Percentiles rank a stretch among this genome's conserved stretches.
Conservation (phyloP, 441 rosid species). For the Erodium trifolium region DNA sequence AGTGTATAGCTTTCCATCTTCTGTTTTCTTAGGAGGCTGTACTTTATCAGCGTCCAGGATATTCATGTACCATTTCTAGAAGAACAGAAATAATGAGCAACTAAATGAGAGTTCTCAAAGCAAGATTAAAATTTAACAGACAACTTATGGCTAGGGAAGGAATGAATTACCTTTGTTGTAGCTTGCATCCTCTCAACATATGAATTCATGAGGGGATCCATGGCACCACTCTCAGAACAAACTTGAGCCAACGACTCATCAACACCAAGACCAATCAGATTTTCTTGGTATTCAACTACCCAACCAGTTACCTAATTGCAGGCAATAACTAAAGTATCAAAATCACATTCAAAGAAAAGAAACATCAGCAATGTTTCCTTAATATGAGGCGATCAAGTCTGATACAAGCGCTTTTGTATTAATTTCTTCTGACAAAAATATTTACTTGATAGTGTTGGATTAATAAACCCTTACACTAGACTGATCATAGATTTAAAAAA, state of each 20-base stretch:
- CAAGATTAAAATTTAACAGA: conserved; percentile 6
- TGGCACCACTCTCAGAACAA: conserved; percentile 98
- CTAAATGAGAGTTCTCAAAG: conserved; percentile 13
- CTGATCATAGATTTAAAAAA: not conserved
- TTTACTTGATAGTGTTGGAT: not conserved
- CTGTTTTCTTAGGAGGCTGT: conserved; percentile 95
- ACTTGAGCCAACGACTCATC: conserved; percentile 98
- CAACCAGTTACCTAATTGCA: conserved; percentile 84
- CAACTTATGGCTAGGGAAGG: conserved; percentile 4
- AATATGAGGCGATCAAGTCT: not conserved
- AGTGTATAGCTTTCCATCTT: conserved; percentile 95
- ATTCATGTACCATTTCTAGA: conserved; percentile 93
- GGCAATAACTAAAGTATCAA: conserved; percentile 21
- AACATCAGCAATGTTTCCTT: not conserved
- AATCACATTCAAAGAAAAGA: conserved; percentile 9
- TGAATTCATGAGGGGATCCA: conserved; percentile 98
- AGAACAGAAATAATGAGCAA: conserved; percentile 18
- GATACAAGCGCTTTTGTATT: not conserved
- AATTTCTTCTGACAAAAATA: not conserved
- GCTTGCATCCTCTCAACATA: conserved; percentile 99
- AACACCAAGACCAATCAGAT: conserved; percentile 92
- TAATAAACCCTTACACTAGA: conserved; percentile 1
- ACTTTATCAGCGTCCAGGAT: conserved; percentile 94
- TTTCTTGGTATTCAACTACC: conserved; percentile 99
- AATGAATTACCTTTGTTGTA: conserved; percentile 67